Evolutionary conservation across 2,329 filamentous ascomycete genomes (phyloP), one percentile per base, ranked within the genome.

Genomic region (Myrmaecium sp.): DNA sequence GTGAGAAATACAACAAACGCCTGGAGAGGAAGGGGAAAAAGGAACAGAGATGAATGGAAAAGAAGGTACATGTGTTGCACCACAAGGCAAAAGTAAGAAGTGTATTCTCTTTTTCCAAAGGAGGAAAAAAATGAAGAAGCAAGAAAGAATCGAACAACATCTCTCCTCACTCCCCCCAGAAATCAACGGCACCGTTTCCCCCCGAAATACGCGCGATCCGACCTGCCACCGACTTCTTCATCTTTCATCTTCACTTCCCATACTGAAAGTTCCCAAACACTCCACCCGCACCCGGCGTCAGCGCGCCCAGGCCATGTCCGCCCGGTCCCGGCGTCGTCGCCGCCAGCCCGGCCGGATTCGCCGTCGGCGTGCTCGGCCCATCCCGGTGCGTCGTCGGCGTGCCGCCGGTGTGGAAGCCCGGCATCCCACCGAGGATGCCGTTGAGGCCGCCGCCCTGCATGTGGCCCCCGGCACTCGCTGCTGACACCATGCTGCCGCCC

Each of bases 231-330:
- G 11, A 23, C 14, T 14, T n/a, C n/a, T n/a, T n/a, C n/a, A n/a
- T n/a, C n/a, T n/a, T n/a, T n/a, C n/a, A n/a, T n/a, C n/a, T 25
- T 28, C 21, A 31, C 14, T 25, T 28, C 16, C 26, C 26, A 24
- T 41, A 43, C 25, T 53, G 51, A 37, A 86, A 86, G 46, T 63
- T 68, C 25, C 80, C 80, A 58, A 86, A 83, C 14, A 74, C 70
- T 27, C 78, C 76, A 14, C 73, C 73, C 12, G 71, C 75, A 14
- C 80, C 78, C 1, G 81, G 81, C 5, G 81, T 89, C 64, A 83
- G 73, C 18, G 76, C 68, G 4, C 45, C 43, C 16, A 27, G 22
- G 17, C 47, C 45, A 3, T 74, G 75, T 47, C 75, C 69, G 58
- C 66, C 59, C 21, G 70, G 57, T 19, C 54, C 57, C 6, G 62